phyloP scores from a whole-genome alignment of 2,329 filamentous ascomycete species.

The Didymella pomorum region DNA sequence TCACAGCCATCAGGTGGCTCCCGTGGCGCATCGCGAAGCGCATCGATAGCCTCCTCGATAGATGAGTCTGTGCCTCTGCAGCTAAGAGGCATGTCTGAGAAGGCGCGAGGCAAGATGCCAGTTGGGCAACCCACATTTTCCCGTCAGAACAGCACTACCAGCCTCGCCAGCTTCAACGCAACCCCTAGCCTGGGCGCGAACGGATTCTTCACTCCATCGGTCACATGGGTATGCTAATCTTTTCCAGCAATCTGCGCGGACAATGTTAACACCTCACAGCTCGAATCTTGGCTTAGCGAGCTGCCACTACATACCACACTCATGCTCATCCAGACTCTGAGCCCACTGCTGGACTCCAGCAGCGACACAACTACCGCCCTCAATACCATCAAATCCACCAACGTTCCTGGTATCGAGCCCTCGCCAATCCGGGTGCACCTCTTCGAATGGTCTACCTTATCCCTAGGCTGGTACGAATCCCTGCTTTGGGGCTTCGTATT shows the following conservation, averaged over 20 bases:
- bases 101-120: slow-evolving; percentile 94
- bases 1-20: slow-evolving; percentile 28
- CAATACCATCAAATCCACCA: slow-evolving; percentile 65
- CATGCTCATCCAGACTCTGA: slow-evolving; percentile 71
- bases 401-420: slow-evolving; percentile 76
- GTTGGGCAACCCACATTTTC: slow-evolving; percentile 84
- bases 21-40: slow-evolving; percentile 63
- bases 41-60: slow-evolving; percentile 71
- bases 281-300: slow-evolving; percentile 92
- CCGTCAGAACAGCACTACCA: slow-evolving; percentile 87
- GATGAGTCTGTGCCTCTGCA: slow-evolving; percentile 86
- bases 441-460: slow-evolving; percentile 92
- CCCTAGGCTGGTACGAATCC: slow-evolving; percentile 94
- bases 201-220: slow-evolving; percentile 77
- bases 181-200: slow-evolving; percentile 64
- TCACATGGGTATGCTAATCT: slow-evolving; percentile 68
- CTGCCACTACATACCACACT: slow-evolving; percentile 87
- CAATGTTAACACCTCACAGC: slow-evolving; percentile 57
- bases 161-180: slow-evolving; percentile 70
- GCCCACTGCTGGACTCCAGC: slow-evolving; percentile 61
- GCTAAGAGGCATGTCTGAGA: slow-evolving; percentile 92
- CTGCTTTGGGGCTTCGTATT: slow-evolving; percentile 95
- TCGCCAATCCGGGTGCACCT: slow-evolving; percentile 80
- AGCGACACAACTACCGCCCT: slow-evolving; percentile 52
- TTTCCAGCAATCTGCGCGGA: background rate